phyloP scores from a whole-genome alignment of 2,329 filamentous ascomycete genomes.

The Neofusicoccum parvum region DNA sequence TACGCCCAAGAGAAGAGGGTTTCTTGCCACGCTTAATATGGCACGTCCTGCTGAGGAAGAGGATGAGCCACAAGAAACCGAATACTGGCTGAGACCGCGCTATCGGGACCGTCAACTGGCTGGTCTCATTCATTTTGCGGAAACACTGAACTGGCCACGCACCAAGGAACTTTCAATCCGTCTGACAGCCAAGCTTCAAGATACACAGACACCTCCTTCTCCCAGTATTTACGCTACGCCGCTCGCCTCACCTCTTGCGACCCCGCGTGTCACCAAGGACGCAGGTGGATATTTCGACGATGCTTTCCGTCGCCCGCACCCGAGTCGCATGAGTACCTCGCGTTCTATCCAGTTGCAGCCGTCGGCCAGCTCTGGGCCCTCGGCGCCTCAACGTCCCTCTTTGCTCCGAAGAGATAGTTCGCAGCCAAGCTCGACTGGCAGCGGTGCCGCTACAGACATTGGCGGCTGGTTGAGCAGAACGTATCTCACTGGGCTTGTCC shows the following conservation, averaged over 20 bases:
- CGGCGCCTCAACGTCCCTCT: neutral
- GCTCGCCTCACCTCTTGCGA: slow-evolving; percentile 29
- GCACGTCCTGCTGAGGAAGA: slow-evolving; percentile 26
- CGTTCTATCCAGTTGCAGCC: slow-evolving; percentile 36
- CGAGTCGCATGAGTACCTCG: slow-evolving; percentile 29
- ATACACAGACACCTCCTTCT: slow-evolving; percentile 21
- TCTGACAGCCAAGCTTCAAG: slow-evolving; percentile 39
- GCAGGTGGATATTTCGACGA: slow-evolving; percentile 40
- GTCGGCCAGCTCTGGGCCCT: slow-evolving; percentile 27
- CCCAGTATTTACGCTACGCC: slow-evolving; percentile 42
- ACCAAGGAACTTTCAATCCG: slow-evolving; percentile 40
- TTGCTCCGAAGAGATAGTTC: slow-evolving; percentile 15
- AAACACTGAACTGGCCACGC: slow-evolving; percentile 53
- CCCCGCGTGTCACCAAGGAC: slow-evolving; percentile 34
- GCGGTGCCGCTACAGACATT: slow-evolving; percentile 32
- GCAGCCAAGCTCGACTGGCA: neutral
- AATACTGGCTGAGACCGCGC: slow-evolving; percentile 29
- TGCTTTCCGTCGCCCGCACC: slow-evolving; percentile 29
- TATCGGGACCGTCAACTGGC: slow-evolving; percentile 47
- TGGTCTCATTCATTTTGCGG: slow-evolving; percentile 55
- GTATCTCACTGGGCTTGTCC: slow-evolving; percentile 57
- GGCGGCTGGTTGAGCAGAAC: slow-evolving; percentile 59
- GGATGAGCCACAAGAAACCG: slow-evolving; percentile 18
- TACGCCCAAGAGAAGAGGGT: slow-evolving; percentile 30
- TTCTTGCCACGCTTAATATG: slow-evolving; percentile 34